These are phyloP conservation scores for Wickerhamomyces hampshirensis DNA, from an alignment of 805 yeast genomes.

Conservation along the genomic window DNA sequence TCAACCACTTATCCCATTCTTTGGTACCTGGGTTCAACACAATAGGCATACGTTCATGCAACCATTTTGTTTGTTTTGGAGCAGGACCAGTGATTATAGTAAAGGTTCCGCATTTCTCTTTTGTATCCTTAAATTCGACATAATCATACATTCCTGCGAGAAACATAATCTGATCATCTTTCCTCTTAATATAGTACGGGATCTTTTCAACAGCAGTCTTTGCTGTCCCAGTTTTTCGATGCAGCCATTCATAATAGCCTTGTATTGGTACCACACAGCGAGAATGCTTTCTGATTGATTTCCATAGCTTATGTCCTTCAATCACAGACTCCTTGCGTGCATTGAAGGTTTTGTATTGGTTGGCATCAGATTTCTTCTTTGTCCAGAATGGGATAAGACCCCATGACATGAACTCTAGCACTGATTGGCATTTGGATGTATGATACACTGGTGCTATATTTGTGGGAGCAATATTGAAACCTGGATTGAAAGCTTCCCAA, in stretches of 20 bases:
- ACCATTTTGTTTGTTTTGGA: conserved; percentile 52
- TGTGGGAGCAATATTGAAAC: conserved; percentile 65
- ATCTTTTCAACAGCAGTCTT: conserved; percentile 35
- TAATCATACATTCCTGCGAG: conserved; percentile 55
- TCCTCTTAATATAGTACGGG: conserved; percentile 64
- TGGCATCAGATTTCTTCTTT: conserved; percentile 30
- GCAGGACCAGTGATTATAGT: conserved; percentile 77
- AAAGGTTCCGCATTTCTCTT: conserved; percentile 38
- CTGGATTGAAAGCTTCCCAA: conserved; percentile 25
- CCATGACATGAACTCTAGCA: conserved; percentile 63
- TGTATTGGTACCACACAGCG: conserved; percentile 75
- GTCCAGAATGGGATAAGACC: conserved; percentile 74
- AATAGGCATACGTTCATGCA: conserved; percentile 79
- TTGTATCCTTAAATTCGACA: conserved; percentile 18
- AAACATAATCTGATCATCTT: conserved; percentile 48
- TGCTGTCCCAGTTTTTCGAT: conserved; percentile 24
- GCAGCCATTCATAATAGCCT: conserved; percentile 85
- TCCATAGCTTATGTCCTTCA: conserved; percentile 53
- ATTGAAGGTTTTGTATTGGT: conserved; percentile 56
- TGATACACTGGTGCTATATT: conserved; percentile 37
- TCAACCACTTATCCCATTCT: conserved; percentile 65
- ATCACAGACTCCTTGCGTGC: conserved; percentile 63
- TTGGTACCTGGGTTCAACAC: conserved; percentile 53
- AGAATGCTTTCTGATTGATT: conserved; percentile 33
- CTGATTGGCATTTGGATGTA: conserved; percentile 11